phyloP scores from a whole-genome alignment of 169 alveolate genomes.

The Eimeria acervulina region DNA sequence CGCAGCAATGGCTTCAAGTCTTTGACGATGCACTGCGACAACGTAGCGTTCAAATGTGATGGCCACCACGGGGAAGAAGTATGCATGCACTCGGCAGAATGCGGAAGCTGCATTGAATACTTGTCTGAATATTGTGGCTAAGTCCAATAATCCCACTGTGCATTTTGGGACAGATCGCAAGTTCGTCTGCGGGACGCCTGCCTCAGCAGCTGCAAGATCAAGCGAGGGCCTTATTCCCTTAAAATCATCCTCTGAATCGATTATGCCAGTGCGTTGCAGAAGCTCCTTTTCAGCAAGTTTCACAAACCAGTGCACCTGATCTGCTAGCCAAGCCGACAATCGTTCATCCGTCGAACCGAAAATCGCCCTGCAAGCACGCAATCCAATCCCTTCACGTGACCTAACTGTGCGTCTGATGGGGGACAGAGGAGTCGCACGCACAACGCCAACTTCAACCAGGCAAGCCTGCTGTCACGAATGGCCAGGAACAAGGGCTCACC shows the following conservation, averaged over 20 bases:
- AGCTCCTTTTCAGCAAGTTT: conserved; percentile 17
- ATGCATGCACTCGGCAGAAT: conserved; percentile 58
- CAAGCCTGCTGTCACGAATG: not conserved
- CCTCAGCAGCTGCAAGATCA: conserved; percentile 18
- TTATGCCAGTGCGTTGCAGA: conserved; percentile 2
- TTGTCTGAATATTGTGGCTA: conserved; percentile 65
- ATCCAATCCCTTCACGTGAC: not conserved
- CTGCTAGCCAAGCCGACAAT: conserved; percentile 68
- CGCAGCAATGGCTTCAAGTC: conserved; percentile 36
- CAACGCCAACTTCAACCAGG: not conserved
- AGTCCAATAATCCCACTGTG: conserved; percentile 47
- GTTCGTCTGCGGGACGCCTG: not conserved
- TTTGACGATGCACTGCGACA: conserved; percentile 33
- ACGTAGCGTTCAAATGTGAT: conserved; percentile 40
- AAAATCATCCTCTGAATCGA: not conserved
- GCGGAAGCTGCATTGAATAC: conserved; percentile 49
- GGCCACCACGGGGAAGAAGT: conserved; percentile 62
- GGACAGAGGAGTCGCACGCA: not conserved
- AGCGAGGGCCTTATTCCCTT: not conserved
- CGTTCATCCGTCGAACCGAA: conserved; percentile 64
- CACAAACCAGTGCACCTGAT: conserved; percentile 77
- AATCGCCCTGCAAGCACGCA: conserved; percentile 51
- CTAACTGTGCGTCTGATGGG: not conserved
- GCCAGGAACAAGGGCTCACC: conserved; percentile 30
- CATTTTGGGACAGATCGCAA: not conserved